Percentiles rank a stretch among this genome's conserved stretches.
Conservation (phyloP, 2,329 filamentous ascomycete species). For the Paraphaeosphaeria minitans region DNA sequence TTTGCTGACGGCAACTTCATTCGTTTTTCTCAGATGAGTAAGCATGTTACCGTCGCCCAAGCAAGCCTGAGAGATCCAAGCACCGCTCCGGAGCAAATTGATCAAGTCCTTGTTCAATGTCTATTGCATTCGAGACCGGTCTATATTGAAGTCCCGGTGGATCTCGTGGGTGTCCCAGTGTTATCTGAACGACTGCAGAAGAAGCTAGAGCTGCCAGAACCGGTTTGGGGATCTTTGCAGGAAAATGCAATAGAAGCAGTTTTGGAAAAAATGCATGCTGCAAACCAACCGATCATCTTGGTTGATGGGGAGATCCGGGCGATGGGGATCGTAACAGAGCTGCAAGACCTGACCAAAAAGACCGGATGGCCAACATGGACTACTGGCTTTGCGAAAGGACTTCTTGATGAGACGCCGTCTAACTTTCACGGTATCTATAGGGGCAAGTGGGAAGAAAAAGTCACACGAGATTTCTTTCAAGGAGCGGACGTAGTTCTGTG, state of each 20-base stretch:
- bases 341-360: slow-evolving; percentile 51
- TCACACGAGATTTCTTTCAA: slow-evolving; percentile 45
- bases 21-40: slow-evolving; percentile 57
- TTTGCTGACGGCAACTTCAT: slow-evolving; percentile 65
- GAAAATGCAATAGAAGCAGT: slow-evolving; percentile 43
- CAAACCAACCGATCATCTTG: slow-evolving; percentile 57
- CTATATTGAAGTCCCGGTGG: slow-evolving; percentile 61
- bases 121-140: slow-evolving; percentile 61
- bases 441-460: slow-evolving; percentile 48
- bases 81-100: slow-evolving; percentile 57
- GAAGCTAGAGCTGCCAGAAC: slow-evolving; percentile 25
- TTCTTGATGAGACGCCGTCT: slow-evolving; percentile 54
- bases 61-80: slow-evolving; percentile 53
- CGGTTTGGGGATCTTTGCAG: slow-evolving; percentile 19
- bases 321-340: slow-evolving; percentile 49
- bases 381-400: slow-evolving; percentile 56
- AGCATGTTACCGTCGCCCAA: slow-evolving; percentile 52
- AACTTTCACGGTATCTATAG: slow-evolving; percentile 59
- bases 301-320: slow-evolving; percentile 58
- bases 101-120: slow-evolving; percentile 57
- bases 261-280: slow-evolving; percentile 50
- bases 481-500: slow-evolving; percentile 53
- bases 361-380: slow-evolving; percentile 57
- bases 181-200: slow-evolving; percentile 37
- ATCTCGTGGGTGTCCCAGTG: slow-evolving; percentile 54